Evolutionary conservation across 768 basidiomycete genomes (phyloP), one percentile per base, ranked within the genome.

Genomic region (Tylopilus subfusipes): DNA sequence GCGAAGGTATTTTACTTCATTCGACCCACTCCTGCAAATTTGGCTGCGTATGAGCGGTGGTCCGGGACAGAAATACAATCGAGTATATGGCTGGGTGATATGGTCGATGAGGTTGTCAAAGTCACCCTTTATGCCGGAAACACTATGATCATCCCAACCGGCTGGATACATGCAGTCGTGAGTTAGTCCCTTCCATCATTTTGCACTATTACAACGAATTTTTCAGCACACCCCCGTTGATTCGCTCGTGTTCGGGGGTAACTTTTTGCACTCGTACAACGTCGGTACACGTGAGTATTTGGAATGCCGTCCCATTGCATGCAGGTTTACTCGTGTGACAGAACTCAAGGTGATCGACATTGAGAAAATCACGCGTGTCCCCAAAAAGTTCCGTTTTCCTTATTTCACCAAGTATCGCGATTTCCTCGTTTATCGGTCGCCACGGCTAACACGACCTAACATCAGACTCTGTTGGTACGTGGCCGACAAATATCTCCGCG

Each of bases 131-230:
- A 75, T 21, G 76, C 79, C 24, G 92, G 91, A 9, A 91, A 93
- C 60, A 94, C 91, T 5, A 90, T 94, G 87, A 90, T 95, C 45
- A 95, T 97, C 50, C 93, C 96, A 2, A 86, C 93, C 1, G 96
- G 96, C 0, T 99, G 96, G 90, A 98, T 98, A 55, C 96, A 99
- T 67, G 93, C 93, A 12, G 96, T 99, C 38, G 94, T 96, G 68
- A 68, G 88, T 73, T 47, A 4, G 34, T 45, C 29, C 33, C 40
- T 31, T 48, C 48, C 13, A 31, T 40, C 7, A 16, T 48, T 21
- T 22, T 14, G 36, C 19, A 50, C 40, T 51, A 6, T 49, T n/a
- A 54, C 57, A 43, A 59, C 34, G 22, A 16, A 12, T 22, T 40
- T 39, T 54, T 31, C 62, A 96, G 89, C 86, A 91, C 71, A 98